Conservation (phyloP, 306 rosid species). For the Oemleria cerasiformis region DNA sequence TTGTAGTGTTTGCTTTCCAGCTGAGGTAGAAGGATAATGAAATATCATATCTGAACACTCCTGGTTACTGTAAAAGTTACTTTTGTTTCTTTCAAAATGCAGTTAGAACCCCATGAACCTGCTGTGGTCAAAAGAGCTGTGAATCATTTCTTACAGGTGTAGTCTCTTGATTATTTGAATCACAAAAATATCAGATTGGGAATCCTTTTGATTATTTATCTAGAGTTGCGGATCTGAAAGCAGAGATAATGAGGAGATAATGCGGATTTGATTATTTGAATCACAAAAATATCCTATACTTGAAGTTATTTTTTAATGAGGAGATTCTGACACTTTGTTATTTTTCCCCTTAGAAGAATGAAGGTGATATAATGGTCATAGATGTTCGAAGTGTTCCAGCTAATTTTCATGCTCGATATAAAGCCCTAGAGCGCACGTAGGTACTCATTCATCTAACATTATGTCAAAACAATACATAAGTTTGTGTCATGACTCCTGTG, state of each 20-base stretch:
- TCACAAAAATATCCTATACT: no score
- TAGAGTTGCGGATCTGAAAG: neutral
- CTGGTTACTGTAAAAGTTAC: neutral
- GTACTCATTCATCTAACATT: conserved; percentile 36
- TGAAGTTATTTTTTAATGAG: neutral
- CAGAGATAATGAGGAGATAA: no score
- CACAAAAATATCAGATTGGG: neutral
- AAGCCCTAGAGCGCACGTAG: conserved; percentile 95
- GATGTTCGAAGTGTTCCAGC: conserved; percentile 73
- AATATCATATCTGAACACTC: neutral
- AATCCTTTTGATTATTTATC: neutral
- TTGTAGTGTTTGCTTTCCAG: neutral
- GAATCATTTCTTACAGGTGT: conserved; percentile 97
- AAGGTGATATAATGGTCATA: conserved; percentile 64
- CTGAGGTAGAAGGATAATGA: neutral
- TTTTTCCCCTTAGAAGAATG: conserved; percentile 53
- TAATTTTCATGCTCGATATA: conserved; percentile 84
- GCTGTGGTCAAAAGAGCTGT: conserved; percentile 76
- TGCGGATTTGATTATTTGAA: no score
- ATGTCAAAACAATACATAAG: conserved; percentile 2
- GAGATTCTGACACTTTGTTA: conserved; percentile 29
- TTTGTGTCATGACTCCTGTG: neutral
- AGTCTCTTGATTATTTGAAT: conserved; percentile 13
- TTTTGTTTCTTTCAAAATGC: conserved; percentile 23
- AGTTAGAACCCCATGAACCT: conserved; percentile 92